Percentiles rank a stretch among this genome's conserved stretches.
phyloP scores from a whole-genome alignment of 208 protist genomes.

The Leishmania gerbilli region DNA sequence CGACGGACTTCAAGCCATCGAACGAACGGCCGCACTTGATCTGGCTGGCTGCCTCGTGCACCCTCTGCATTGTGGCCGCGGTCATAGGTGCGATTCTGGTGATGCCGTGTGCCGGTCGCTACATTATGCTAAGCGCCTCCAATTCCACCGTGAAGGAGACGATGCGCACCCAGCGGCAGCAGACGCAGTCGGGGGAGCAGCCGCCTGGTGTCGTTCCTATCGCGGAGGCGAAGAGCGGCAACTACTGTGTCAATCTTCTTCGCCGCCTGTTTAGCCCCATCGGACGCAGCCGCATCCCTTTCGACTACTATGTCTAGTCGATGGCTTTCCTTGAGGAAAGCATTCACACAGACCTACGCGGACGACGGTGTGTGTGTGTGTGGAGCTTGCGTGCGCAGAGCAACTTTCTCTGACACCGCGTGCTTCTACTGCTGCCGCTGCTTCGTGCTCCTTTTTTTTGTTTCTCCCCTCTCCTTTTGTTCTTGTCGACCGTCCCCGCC shows the following conservation, averaged over 20 bases:
- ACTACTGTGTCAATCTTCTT: conserved; percentile 36
- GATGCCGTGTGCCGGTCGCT: conserved; percentile 42
- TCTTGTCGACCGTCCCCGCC: not conserved
- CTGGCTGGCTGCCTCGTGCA: conserved; percentile 29
- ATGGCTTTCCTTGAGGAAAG: not conserved
- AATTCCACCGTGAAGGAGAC: conserved; percentile 58
- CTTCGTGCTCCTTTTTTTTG: not conserved
- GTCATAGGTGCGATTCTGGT: conserved; percentile 29
- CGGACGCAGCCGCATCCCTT: conserved; percentile 40
- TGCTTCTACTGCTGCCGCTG: not conserved
- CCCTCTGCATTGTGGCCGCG: conserved; percentile 24
- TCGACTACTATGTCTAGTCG: conserved; percentile 29
- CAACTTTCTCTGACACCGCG: not conserved
- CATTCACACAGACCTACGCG: not conserved
- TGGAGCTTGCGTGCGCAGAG: not conserved
- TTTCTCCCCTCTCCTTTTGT: no score
- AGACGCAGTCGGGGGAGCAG: conserved; percentile 9
- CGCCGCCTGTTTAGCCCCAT: conserved; percentile 56
- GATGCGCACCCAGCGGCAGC: conserved; percentile 14
- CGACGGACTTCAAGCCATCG: conserved; percentile 12
- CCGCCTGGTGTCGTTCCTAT: conserved; percentile 10
- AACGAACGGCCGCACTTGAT: conserved; percentile 21
- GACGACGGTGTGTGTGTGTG: not conserved
- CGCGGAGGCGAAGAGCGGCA: conserved; percentile 27
- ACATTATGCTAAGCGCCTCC: conserved; percentile 46